phyloP scores from a whole-genome alignment of 192 early-diverging fungal genomes.

The Entomortierella beljakovae region DNA sequence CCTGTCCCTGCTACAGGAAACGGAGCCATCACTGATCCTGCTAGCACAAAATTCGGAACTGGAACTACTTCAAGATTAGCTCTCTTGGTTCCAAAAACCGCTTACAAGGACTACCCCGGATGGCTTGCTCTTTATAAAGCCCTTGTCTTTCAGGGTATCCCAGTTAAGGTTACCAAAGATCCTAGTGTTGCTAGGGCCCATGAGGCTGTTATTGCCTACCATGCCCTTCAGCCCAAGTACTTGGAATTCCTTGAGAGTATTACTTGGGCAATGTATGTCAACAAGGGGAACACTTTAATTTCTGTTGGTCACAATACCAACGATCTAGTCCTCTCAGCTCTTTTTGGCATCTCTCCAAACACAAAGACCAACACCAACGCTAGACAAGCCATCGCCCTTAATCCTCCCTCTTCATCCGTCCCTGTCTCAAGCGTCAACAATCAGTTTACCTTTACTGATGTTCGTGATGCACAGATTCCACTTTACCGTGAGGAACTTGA shows the following conservation, averaged over 20 bases:
- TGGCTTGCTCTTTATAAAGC: slow-evolving; percentile 29
- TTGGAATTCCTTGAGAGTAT: background rate
- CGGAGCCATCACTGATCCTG: slow-evolving; percentile 13
- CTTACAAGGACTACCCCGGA: slow-evolving; percentile 18
- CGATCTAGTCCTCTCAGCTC: too few species aligned
- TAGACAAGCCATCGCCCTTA: too few species aligned
- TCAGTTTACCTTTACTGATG: too few species aligned
- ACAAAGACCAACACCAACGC: too few species aligned
- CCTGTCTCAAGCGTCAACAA: too few species aligned
- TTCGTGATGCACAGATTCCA: slow-evolving; percentile 13
- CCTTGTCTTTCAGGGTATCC: slow-evolving; percentile 26
- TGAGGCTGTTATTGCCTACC: slow-evolving; percentile 15
- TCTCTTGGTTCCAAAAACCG: slow-evolving; percentile 13
- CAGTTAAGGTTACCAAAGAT: slow-evolving; percentile 18
- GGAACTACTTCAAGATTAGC: slow-evolving; percentile 16
- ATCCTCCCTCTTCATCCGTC: too few species aligned
- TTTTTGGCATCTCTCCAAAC: too few species aligned
- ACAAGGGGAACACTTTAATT: background rate
- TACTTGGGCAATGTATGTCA: slow-evolving; percentile 9
- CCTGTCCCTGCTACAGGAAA: slow-evolving; percentile 1
- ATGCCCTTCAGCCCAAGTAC: slow-evolving; percentile 13
- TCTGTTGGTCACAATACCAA: too few species aligned
- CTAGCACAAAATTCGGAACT: slow-evolving; percentile 8
- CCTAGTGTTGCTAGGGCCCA: slow-evolving; percentile 12
- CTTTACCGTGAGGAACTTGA: background rate